Evolutionary conservation across 1,284 basidiomycete genomes (phyloP), one percentile per base, ranked within the genome.

Genomic region (Cutaneotrichosporon dermatis): DNA sequence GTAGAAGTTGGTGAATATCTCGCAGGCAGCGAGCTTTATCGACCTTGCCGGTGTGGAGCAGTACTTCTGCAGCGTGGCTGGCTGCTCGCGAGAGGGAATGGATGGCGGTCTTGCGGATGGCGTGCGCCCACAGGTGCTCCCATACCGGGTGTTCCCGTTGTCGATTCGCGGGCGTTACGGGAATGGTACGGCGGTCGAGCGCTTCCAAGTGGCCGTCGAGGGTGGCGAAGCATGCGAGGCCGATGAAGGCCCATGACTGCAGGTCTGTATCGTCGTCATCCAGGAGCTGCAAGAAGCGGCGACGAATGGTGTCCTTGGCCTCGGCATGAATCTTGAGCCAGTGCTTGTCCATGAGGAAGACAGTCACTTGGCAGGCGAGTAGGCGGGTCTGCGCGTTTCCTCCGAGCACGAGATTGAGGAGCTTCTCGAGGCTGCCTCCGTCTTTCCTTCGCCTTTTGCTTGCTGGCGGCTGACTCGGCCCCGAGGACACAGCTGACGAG

Each of bases 211-310:
- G 37, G 9, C 51, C 55, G 3, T 62, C 56, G 7, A 65, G 43
- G n/a, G 65, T 44, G 4, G 72, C 65, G 3, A 75, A 49, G 1
- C 86, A 84, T 9, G 88, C 85, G 41, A 93, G 80, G 69, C 86
- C 88, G 33, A 93, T 69, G 69, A 92, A 89, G 0, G 85, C 81
- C 92, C 92, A 96, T 1, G 85, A 86, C 67, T 92, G 90, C 0
- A 89, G 74, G 3, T 74, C 71, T 2, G 80, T 70, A 59, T 92
- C 87, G 45, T 89, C 86, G 36, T 83, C 79, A 5, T 84, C 80
- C 25, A 93, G 79, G 48, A 87, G 81, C 45, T 84, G 81, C 9
- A 86, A 68, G 12, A 93, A 80, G 1, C 80, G 76, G 10, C 79
- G 69, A 46, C 86, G 77, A 33, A 92, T 80, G 2, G 83, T 80